phyloP scores from a whole-genome alignment of 495 filamentous ascomycete genomes.

The Penicillium turbatum region DNA sequence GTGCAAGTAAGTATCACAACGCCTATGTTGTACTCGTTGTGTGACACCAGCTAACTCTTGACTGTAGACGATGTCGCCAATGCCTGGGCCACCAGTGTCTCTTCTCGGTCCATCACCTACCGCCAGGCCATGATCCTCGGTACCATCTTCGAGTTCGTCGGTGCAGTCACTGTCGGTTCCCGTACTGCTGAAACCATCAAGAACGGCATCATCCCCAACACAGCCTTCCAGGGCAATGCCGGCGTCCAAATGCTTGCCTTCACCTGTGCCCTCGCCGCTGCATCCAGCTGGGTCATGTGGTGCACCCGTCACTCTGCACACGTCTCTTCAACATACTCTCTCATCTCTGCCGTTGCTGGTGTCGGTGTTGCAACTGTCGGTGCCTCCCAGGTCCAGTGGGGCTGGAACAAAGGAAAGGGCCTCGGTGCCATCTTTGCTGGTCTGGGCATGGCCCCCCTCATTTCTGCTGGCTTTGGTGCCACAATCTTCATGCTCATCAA shows the following conservation, averaged over 20 bases:
- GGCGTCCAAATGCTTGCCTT: constrained; percentile 60
- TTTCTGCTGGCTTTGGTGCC: constrained; percentile 53
- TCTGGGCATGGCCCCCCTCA: constrained; percentile 56
- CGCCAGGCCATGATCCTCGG: constrained; percentile 64
- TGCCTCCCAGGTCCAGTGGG: constrained; percentile 55
- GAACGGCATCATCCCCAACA: constrained; percentile 51
- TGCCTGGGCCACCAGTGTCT: constrained; percentile 67
- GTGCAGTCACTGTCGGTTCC: constrained; percentile 56
- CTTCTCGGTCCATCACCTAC: constrained; percentile 63
- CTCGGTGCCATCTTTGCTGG: constrained; percentile 59
- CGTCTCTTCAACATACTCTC: constrained; percentile 62
- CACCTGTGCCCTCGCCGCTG: constrained; percentile 52
- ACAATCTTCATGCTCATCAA: constrained; percentile 60
- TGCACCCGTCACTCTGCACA: constrained; percentile 56
- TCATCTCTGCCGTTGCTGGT: constrained; percentile 58
- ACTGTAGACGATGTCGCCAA: constrained; percentile 68
- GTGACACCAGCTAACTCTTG: background rate
- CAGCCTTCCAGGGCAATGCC: constrained; percentile 48
- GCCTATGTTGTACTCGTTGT: background rate
- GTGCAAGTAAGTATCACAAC: constrained; percentile 48
- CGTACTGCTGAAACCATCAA: constrained; percentile 58
- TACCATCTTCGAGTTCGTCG: constrained; percentile 59
- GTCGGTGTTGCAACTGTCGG: constrained; percentile 59
- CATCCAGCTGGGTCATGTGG: constrained; percentile 58
- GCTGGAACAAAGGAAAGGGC: constrained; percentile 57